A percentile compares a stretch with the other conserved stretches of the same genome.
Conservation (phyloP, 176 grass and related monocot genomes). For the Carex kokanica region DNA sequence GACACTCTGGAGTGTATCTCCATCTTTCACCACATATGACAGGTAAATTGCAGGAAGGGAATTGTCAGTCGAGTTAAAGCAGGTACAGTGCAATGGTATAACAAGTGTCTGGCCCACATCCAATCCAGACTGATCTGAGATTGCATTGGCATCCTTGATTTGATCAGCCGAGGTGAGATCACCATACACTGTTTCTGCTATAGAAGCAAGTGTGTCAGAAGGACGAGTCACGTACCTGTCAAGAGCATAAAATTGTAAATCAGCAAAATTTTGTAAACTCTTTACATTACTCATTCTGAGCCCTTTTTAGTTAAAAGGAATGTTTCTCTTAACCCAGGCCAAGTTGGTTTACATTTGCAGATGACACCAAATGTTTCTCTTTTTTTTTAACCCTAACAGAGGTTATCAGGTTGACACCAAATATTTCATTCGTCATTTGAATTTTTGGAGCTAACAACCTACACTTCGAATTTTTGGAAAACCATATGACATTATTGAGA, state of each 20-base stretch:
- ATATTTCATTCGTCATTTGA: background rate
- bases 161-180: conserved; percentile 68
- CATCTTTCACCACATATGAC: conserved; percentile 50
- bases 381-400: no score
- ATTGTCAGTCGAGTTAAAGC: conserved; percentile 67
- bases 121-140: conserved; percentile 29
- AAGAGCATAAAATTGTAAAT: background rate
- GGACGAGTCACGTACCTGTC: conserved; percentile 42
- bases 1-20: conserved; percentile 55
- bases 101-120: conserved; percentile 61
- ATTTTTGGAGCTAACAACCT: background rate
- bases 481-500: background rate
- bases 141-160: conserved; percentile 65
- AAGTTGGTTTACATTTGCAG: background rate
- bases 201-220: conserved; percentile 56
- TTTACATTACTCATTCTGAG: background rate
- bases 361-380: background rate
- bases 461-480: background rate
- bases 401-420: background rate
- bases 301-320: background rate
- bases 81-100: conserved; percentile 78
- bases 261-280: background rate
- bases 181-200: conserved; percentile 51
- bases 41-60: conserved; percentile 64
- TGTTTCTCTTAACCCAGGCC: background rate